Conservation (phyloP, 441 rosid species). For the Syzygium syzygioides region DNA sequence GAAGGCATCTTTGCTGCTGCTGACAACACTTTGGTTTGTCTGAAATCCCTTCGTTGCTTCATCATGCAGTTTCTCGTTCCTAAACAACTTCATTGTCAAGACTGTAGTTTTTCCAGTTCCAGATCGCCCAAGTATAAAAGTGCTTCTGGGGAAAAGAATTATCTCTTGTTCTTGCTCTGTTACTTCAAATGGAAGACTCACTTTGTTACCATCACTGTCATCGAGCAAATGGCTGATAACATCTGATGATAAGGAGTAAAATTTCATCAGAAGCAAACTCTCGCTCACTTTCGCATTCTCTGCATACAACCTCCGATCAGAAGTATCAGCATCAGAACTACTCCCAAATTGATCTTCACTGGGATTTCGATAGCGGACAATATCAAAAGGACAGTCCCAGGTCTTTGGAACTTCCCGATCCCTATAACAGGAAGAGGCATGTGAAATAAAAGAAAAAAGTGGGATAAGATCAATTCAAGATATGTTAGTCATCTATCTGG, state of each 20-base stretch:
- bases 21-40: not conserved
- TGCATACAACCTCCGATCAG: conserved; percentile 9
- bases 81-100: conserved; percentile 37
- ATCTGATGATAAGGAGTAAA: conserved; percentile 37
- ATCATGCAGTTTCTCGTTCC: conserved; percentile 24
- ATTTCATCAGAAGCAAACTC: conserved; percentile 48
- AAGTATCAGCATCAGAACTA: not conserved
- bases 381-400: conserved; percentile 25
- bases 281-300: conserved; percentile 44
- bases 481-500: not conserved
- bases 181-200: conserved; percentile 46
- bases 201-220: conserved; percentile 31
- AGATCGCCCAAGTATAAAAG: conserved; percentile 51
- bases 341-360: not conserved
- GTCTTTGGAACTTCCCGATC: conserved; percentile 33
- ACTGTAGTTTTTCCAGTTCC: conserved; percentile 66
- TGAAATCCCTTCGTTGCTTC: conserved; percentile 17
- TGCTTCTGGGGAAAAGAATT: conserved; percentile 25
- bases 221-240: conserved; percentile 31
- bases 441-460: not conserved
- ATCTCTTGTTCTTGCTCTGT: conserved; percentile 36
- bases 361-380: conserved; percentile 18
- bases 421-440: conserved; percentile 13
- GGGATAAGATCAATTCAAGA: not conserved
- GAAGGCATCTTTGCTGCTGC: not conserved